Conservation (phyloP, 1,139 yeast genomes). For the Dujonia santamariae region DNA sequence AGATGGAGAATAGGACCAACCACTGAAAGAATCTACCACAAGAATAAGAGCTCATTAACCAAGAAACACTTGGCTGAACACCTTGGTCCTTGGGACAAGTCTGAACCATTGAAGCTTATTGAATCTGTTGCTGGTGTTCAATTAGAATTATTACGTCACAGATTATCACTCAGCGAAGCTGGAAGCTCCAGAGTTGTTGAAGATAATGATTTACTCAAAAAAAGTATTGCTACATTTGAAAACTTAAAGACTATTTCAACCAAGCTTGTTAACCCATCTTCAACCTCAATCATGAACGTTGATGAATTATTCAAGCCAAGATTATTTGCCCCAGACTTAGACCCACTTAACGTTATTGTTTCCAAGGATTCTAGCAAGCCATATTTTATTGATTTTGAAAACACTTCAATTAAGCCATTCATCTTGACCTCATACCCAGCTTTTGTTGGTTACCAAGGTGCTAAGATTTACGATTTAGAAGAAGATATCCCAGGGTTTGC, state of each 20-base stretch:
- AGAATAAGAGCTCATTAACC: constrained; percentile 52
- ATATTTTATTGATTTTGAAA: constrained; percentile 77
- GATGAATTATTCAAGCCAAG: constrained; percentile 69
- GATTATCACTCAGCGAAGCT: constrained; percentile 55
- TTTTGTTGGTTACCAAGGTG: constrained; percentile 84
- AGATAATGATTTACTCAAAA: constrained; percentile 37
- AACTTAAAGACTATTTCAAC: constrained; percentile 55
- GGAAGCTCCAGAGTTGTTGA: constrained; percentile 46
- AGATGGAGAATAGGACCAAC: constrained; percentile 95
- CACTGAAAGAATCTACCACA: constrained; percentile 74
- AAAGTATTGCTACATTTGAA: constrained; percentile 57
- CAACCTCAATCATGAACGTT: constrained; percentile 55
- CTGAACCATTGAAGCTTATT: constrained; percentile 58
- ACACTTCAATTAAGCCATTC: constrained; percentile 76
- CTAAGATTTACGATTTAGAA: constrained; percentile 70
- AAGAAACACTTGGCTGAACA: constrained; percentile 42
- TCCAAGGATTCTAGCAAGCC: constrained; percentile 32
- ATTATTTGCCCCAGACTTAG: constrained; percentile 76
- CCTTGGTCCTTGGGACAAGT: constrained; percentile 75
- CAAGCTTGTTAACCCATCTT: constrained; percentile 47
- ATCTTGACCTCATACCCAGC: constrained; percentile 74
- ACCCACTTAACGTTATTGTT: constrained; percentile 80
- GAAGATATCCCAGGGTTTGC: constrained; percentile 74
- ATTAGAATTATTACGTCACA: constrained; percentile 56
- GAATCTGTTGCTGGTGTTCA: constrained; percentile 65